Evolutionary conservation across 495 filamentous ascomycete species (phyloP), one percentile per base, ranked within the genome.

Genomic region (Staphylotrichum longicolle): DNA sequence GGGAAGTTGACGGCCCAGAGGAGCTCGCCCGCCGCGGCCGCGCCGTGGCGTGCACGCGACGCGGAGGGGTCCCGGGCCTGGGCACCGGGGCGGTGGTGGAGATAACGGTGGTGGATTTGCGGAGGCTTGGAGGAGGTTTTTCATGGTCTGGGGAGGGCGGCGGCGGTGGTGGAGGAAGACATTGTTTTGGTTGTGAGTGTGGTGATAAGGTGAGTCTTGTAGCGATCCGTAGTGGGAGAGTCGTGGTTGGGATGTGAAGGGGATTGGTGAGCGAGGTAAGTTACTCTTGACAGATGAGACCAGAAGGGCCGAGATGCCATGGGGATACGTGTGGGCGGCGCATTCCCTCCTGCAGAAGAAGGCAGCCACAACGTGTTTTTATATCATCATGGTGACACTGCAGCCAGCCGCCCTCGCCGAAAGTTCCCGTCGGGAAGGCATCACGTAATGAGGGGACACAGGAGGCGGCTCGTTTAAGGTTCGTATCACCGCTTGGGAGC

Each of bases 1-100:
- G 80, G 74, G 52, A 77, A 84, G 55, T 78, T 72, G 37, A 74
- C 64, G 15, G 68, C 73, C 72, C 77, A 80, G 14, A 70, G 61
- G 12, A 87, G 75, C 63, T 87, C 86, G 50, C 84, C 81, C 52
- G 80, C 75, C n/a, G n/a, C n/a, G n/a, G n/a, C n/a, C n/a, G 80
- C 20, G 84, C 78, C 20, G 81, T 78, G 9, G 84, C 76, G 47
- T 79, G 74, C 12, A 86, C 80, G 57, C 82, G 82, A 87, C 84
- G 63, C 79, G 70, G 60, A 73, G 65, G 65, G 75, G 65, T 57
- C 67, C 35, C 15, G 4, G 70, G 70, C 3, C 34, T 63, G 33
- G 74, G 70, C 7, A 70, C 4, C 7, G 75, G 71, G 4, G 64
- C 58, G 8, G 63, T 66, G 47, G 60, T 62, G 44, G 64, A 48